Evolutionary conservation across 768 basidiomycete genomes (phyloP).

Genomic region (Amanita brunnescens): DNA sequence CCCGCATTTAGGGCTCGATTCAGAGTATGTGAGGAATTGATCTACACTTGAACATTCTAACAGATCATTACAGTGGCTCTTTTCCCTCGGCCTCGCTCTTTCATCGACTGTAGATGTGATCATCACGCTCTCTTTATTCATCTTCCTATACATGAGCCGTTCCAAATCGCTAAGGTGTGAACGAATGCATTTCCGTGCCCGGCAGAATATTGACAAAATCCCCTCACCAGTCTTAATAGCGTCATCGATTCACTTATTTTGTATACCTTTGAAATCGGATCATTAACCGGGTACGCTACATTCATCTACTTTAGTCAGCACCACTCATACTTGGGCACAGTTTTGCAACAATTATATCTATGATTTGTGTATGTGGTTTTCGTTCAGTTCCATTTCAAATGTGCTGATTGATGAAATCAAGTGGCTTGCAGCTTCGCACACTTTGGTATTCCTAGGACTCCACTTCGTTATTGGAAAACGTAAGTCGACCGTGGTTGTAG

Average conservation of each 20-base stretch:
- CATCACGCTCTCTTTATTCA: constrained; percentile 26
- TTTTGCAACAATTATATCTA: constrained; percentile 36
- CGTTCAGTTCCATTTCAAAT: neutral
- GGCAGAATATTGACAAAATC: neutral
- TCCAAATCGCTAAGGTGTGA: constrained; percentile 22
- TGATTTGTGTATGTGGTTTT: constrained; percentile 34
- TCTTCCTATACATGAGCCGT: constrained; percentile 23
- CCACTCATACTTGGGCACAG: constrained; percentile 11
- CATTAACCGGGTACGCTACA: constrained; percentile 25
- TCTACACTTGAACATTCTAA: neutral
- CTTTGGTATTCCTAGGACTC: constrained; percentile 38
- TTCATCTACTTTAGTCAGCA: neutral
- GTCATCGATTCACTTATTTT: constrained; percentile 31
- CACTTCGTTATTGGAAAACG: constrained; percentile 42
- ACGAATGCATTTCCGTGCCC: neutral
- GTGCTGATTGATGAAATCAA: constrained; percentile 9
- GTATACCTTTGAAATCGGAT: constrained; percentile 35
- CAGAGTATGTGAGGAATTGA: constrained; percentile 10
- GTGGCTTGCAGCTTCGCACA: constrained; percentile 38
- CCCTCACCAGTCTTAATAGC: constrained; percentile 22
- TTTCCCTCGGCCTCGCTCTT: constrained; percentile 34
- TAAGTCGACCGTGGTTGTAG: constrained; percentile 13
- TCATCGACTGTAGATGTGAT: constrained; percentile 31
- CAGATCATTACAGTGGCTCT: constrained; percentile 27
- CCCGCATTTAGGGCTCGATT: constrained; percentile 12